phyloP scores from a whole-genome alignment of 306 rosid genomes.

The Rosa chinensis region DNA sequence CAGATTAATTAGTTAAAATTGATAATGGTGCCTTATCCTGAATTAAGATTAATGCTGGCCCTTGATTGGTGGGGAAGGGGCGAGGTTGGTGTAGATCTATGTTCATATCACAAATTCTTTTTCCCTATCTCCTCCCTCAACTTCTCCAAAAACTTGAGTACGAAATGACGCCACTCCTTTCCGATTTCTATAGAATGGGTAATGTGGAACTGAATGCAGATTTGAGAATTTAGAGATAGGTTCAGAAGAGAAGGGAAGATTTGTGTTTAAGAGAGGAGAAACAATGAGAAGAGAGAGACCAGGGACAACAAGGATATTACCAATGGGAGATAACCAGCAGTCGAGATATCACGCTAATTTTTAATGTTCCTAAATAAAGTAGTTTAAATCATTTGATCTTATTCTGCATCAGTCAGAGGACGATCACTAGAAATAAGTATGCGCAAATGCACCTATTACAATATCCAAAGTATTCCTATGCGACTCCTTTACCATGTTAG shows the following conservation, averaged over 20 bases:
- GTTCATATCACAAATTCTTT: no score
- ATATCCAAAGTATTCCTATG: not conserved
- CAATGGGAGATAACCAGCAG: not conserved
- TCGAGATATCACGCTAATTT: not conserved
- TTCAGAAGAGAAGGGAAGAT: no score
- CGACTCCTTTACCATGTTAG: conserved; percentile 15
- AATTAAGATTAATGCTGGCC: not conserved
- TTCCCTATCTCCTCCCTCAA: no score
- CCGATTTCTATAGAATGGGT: no score
- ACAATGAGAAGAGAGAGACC: not conserved
- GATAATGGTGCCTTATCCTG: not conserved
- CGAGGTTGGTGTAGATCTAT: not conserved
- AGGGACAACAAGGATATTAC: not conserved
- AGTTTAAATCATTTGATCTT: not conserved
- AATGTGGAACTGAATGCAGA: no score
- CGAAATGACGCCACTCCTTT: no score
- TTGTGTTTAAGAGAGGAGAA: not conserved
- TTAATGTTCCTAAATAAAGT: not conserved
- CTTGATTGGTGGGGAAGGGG: not conserved
- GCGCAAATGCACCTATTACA: not conserved
- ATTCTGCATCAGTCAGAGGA: not conserved
- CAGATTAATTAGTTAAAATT: no score
- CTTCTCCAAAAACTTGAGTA: no score
- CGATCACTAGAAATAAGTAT: not conserved
- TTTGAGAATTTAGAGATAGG: no score